Evolutionary conservation across 2,329 filamentous ascomycete genomes (phyloP), one percentile per base, ranked within the genome.

Genomic region (Alternaria metachromatica): DNA sequence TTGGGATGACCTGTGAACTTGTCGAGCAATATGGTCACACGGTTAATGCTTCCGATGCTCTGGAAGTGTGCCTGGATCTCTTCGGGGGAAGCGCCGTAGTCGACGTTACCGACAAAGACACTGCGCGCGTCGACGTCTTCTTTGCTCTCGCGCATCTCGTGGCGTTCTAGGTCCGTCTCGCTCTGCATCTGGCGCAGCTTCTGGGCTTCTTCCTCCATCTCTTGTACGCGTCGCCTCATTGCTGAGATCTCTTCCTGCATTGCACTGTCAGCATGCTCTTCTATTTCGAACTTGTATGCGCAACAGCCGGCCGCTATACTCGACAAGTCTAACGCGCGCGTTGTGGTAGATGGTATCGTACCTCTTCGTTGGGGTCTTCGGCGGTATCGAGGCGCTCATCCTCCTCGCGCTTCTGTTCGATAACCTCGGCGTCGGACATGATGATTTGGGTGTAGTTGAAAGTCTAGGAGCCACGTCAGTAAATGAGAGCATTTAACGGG

Each of bases 1-100:
- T 99, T 99, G n/a, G 96, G 96, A 85, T 98, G 94, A 68, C 96
- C 96, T 11, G 94, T 97, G 78, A 97, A 98, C 85, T 99, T 99
- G 84, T 99, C 96, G 72, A 99, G 84, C 72, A 99, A 85, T 71
- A 99, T 99, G 1, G 96, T 99, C 63, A 99, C 96, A 65, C 96
- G 91, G 82, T 99, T 99, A 85, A 99, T 99, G 71, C 92, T 93
- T 64, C 96, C 96, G 76, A 94, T 97, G 85, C 90, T 96, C 85
- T 97, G 94, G 84, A 99, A 99, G 79, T 99, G 96, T 63, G 94
- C 93, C 84, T 99, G 96, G 63, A 99, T 96, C 84, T 99, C 96
- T 83, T 99, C 96, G 3, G 96, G 96, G 26, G 94, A 96, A 21
- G 95, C 94, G 66, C 93, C 94, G 82, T 99, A 99, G 82, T 99